Evolutionary conservation across 352 stramenopile genomes (phyloP).

Genomic region (Saprolegnia diclina): DNA sequence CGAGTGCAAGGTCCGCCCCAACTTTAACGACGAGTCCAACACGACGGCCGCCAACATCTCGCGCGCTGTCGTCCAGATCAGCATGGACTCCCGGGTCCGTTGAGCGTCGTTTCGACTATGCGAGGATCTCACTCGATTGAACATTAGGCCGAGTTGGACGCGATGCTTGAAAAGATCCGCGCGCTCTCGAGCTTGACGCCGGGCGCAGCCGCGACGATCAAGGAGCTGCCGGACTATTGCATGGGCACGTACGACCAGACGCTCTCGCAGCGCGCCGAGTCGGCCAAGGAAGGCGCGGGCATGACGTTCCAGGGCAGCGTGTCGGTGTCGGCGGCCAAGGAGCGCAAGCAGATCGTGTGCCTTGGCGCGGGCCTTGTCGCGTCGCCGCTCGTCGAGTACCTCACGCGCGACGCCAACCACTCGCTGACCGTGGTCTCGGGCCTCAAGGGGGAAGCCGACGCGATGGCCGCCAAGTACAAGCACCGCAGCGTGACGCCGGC

Average conservation of each 20-base stretch:
- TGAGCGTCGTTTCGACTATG: neutral
- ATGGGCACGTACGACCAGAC: slow-evolving; percentile 72
- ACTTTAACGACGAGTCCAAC: slow-evolving; percentile 44
- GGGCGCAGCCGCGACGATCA: slow-evolving; percentile 80
- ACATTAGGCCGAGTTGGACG: slow-evolving; percentile 66
- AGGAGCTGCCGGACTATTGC: slow-evolving; percentile 72
- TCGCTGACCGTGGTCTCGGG: slow-evolving; percentile 60
- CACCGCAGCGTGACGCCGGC: slow-evolving; percentile 56
- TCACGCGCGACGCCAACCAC: slow-evolving; percentile 63
- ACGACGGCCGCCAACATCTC: slow-evolving; percentile 44
- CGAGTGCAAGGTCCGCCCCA: slow-evolving; percentile 85
- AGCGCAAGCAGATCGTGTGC: slow-evolving; percentile 81
- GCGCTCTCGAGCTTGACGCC: slow-evolving; percentile 76
- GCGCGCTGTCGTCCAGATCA: slow-evolving; percentile 69
- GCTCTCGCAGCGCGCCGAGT: slow-evolving; percentile 28
- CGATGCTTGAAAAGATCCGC: slow-evolving; percentile 82
- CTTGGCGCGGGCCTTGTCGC: slow-evolving; percentile 82
- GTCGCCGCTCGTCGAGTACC: slow-evolving; percentile 79
- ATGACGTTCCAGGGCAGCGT: slow-evolving; percentile 32
- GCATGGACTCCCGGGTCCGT: slow-evolving; percentile 50
- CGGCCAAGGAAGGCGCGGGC: slow-evolving; percentile 42
- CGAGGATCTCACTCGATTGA: neutral
- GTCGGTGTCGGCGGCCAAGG: slow-evolving; percentile 32
- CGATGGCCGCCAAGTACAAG: slow-evolving; percentile 59
- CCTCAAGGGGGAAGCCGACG: slow-evolving; percentile 60